These are phyloP conservation scores for Oryza australiensis DNA, from an alignment of 176 grass and related monocot genomes.

Conservation along the genomic window DNA sequence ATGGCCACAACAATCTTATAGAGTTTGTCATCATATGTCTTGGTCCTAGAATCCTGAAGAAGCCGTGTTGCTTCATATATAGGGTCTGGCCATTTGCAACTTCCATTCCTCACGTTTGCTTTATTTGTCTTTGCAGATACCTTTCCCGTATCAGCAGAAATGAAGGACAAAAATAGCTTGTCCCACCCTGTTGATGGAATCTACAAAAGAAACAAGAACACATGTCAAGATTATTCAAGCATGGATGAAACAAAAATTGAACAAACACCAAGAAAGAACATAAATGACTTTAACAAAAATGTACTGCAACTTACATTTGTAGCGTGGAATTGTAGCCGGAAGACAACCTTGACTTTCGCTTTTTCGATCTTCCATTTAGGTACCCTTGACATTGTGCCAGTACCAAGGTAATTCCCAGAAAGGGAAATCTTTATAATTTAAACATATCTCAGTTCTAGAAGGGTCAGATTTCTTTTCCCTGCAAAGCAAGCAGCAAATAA, in stretches of 20 bases:
- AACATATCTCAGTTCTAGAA: conserved; percentile 31
- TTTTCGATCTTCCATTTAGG: conserved; percentile 98
- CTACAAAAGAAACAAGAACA: conserved; percentile 57
- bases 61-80: conserved; percentile 98
- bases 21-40: conserved; percentile 91
- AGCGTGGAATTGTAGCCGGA: conserved; percentile 94
- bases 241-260: conserved; percentile 6
- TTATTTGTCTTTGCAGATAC: conserved; percentile 95
- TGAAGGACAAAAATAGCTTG: conserved; percentile 94
- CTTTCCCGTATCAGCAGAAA: conserved; percentile 82
- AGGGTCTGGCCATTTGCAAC: conserved; percentile 95
- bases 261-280: conserved; percentile 37
- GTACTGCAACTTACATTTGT: conserved; percentile 74
- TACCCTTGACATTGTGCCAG: conserved; percentile 77
- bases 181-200: conserved; percentile 95
- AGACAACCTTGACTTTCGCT: conserved; percentile 96
- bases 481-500: conserved; percentile 17
- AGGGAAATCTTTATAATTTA: conserved; percentile 34
- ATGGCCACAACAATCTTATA: conserved; percentile 95
- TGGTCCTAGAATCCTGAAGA: conserved; percentile 83
- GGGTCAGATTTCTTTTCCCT: conserved; percentile 34
- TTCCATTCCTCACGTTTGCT: conserved; percentile 89
- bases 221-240: conserved; percentile 1
- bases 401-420: conserved; percentile 46
- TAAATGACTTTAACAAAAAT: conserved; percentile 26